phyloP scores from a whole-genome alignment of 2,329 filamentous ascomycete genomes.

The Chaetomiaceae sp. region DNA sequence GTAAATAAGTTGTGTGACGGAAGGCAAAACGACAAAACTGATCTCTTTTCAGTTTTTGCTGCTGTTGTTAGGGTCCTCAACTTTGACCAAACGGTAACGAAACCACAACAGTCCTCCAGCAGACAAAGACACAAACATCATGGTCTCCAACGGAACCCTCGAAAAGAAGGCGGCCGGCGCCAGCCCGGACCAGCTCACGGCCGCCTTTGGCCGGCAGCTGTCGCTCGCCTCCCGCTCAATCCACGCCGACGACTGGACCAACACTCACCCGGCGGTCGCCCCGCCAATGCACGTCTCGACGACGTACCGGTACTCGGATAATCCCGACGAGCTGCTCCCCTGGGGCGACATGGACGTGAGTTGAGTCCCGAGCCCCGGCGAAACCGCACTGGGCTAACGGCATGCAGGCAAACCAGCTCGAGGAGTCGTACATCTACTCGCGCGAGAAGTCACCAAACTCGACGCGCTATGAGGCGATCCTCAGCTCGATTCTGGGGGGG shows the following conservation, averaged over 20 bases:
- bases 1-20: background rate
- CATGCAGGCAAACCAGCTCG: slow-evolving; percentile 43
- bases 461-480: slow-evolving; percentile 78
- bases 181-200: slow-evolving; percentile 22
- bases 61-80: background rate
- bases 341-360: slow-evolving; percentile 55
- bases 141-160: background rate
- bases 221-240: slow-evolving; percentile 68
- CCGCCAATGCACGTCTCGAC: slow-evolving; percentile 88
- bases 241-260: slow-evolving; percentile 76
- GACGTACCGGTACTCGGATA: slow-evolving; percentile 74
- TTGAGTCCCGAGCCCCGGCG: slow-evolving; percentile 6
- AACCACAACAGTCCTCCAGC: too few relatives aligned
- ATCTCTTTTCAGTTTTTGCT: background rate
- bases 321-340: slow-evolving; percentile 60
- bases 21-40: background rate
- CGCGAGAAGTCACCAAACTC: slow-evolving; percentile 74
- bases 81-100: background rate
- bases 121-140: background rate
- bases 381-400: background rate
- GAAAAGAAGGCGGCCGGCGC: background rate
- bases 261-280: slow-evolving; percentile 72
- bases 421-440: slow-evolving; percentile 76
- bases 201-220: slow-evolving; percentile 35
- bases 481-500: slow-evolving; percentile 67